Evolutionary conservation across 2,329 filamentous ascomycete genomes (phyloP), one percentile per base, ranked within the genome.

Genomic region (Drechslerella coelobrocha): DNA sequence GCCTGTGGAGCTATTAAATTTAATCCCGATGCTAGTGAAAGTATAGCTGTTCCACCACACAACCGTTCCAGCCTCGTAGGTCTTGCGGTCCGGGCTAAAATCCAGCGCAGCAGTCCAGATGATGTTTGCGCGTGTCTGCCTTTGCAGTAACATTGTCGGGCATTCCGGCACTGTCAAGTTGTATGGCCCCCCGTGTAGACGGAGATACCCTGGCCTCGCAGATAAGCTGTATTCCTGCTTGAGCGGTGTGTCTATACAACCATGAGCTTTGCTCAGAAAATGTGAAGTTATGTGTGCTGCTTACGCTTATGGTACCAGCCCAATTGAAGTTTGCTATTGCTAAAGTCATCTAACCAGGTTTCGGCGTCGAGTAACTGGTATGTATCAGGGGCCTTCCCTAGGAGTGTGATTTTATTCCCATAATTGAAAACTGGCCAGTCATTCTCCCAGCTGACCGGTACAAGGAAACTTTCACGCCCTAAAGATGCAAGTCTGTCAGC

Each of bases 21-120:
- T 73, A 12, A 83, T 76, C 0, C 81, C 82, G 1, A 83, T 77
- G 31, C 78, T 81, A 50, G 77, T 78, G 56, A 80, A 80, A 0
- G 80, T 81, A 69, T 79, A 80, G 43, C 83, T 81, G 48, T 81
- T 84, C 82, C 83, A 84, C 81, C 82, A 86, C 0, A 85, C 75
- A 0, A 82, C 82, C 0, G 82, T 77, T 0, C 84, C 84, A 0
- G 84, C 84, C 77, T 86, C 84, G 1, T 81, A 81, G 1, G 80
- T 77, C 2, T 75, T 45, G 2, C 78, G 78, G 0, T 75, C 77
- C 0, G 83, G 83, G 0, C 77, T 73, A 68, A 86, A 86, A 0
- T 79, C 77, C 10, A 86, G 74, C 1, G 76, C 78, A 0, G 79
- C 80, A 2, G 65, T 69, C 65, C 65, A 69, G 19, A 69, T 21